These are phyloP conservation scores for Oryza coarctata DNA, from an alignment of 176 grass and related monocot species.

Conservation along the genomic window DNA sequence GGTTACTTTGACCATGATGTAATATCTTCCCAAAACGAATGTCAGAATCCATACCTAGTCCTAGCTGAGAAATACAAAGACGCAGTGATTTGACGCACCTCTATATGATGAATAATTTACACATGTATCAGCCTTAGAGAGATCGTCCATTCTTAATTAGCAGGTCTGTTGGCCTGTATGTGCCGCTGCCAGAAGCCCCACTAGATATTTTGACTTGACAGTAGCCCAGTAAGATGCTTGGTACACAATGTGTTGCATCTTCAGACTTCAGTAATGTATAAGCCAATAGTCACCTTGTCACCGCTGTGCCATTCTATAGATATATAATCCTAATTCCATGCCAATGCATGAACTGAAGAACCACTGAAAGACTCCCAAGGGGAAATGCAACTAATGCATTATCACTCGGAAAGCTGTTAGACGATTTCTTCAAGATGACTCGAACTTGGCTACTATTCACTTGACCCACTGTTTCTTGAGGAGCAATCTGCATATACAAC, in stretches of 20 bases:
- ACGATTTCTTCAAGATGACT: slow-evolving; percentile 28
- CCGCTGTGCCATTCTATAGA: neutral
- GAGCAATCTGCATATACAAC: slow-evolving; percentile 46
- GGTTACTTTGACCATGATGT: slow-evolving; percentile 20
- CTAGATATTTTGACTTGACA: neutral
- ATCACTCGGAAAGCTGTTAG: neutral
- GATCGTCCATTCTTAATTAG: neutral
- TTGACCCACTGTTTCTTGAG: slow-evolving; percentile 60
- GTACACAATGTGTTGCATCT: neutral
- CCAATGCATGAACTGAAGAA: neutral
- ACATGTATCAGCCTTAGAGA: neutral
- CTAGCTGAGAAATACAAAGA: slow-evolving; percentile 43
- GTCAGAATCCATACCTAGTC: slow-evolving; percentile 28
- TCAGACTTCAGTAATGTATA: neutral
- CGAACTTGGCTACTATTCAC: slow-evolving; percentile 30
- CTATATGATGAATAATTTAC: slow-evolving; percentile 45
- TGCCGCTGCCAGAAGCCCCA: slow-evolving; percentile 14
- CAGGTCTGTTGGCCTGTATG: slow-evolving; percentile 4
- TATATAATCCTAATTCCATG: slow-evolving; percentile 17
- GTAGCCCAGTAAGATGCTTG: neutral
- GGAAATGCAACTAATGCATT: slow-evolving; percentile 11
- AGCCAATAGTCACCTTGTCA: neutral
- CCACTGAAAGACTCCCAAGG: neutral
- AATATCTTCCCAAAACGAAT: slow-evolving; percentile 34
- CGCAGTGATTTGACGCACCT: slow-evolving; percentile 19